Evolutionary conservation across 2,329 filamentous ascomycete species (phyloP).

Genomic region (Dendrostoma leiphaemia): DNA sequence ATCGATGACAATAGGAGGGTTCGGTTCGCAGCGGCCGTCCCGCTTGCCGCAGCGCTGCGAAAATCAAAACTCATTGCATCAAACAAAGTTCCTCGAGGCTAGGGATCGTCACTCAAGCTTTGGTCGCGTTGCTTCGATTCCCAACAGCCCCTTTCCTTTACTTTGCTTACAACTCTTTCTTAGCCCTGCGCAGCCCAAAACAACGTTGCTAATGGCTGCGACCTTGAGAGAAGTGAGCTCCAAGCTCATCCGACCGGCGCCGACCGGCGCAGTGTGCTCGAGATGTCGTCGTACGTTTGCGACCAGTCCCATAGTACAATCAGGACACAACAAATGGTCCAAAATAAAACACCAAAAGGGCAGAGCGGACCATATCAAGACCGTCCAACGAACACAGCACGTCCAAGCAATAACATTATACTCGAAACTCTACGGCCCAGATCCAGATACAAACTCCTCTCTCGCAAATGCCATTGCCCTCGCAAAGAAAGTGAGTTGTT

Average conservation of each 20-base stretch:
- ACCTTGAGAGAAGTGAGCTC: not conserved
- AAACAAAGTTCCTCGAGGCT: not conserved
- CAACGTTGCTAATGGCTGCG: constrained; percentile 13
- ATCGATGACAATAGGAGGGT: not conserved
- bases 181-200: too few species aligned
- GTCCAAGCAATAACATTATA: constrained; percentile 71
- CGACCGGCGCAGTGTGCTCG: constrained; percentile 35
- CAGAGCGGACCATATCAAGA: constrained; percentile 78
- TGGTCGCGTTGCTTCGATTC: too few species aligned
- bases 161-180: too few species aligned
- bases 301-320: constrained; percentile 42
- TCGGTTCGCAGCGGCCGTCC: constrained; percentile 15
- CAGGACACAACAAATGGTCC: constrained; percentile 91
- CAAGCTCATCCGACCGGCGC: not conserved
- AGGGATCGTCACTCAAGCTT: too few species aligned
- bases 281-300: constrained; percentile 49
- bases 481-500: constrained; percentile 65
- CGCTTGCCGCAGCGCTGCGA: constrained; percentile 10
- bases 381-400: constrained; percentile 64
- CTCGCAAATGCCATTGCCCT: constrained; percentile 69
- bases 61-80: constrained; percentile 3
- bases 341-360: constrained; percentile 96
- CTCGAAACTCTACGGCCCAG: constrained; percentile 74
- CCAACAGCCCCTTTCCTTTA: too few species aligned
- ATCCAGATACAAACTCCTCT: constrained; percentile 71